phyloP scores from a whole-genome alignment of 306 rosid species.

The Pachyrhizus erosus region DNA sequence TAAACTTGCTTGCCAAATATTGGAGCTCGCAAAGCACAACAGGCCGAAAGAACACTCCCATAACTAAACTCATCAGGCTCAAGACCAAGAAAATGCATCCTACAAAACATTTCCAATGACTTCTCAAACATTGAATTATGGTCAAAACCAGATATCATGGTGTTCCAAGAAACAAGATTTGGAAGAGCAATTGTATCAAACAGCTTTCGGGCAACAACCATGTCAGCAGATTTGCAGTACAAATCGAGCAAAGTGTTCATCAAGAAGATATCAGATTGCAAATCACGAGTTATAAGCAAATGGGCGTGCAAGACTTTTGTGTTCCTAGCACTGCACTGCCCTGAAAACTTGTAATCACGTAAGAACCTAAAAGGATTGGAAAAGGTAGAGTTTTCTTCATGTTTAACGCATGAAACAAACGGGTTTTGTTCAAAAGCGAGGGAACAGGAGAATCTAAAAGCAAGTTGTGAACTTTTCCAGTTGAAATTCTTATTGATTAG shows the following conservation, averaged over 20 bases:
- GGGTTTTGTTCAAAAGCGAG: conserved; percentile 40
- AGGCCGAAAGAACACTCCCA: conserved; percentile 75
- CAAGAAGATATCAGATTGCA: conserved; percentile 53
- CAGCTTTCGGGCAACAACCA: conserved; percentile 41
- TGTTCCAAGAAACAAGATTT: conserved; percentile 75
- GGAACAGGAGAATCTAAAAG: conserved; percentile 54
- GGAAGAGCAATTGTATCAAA: conserved; percentile 44
- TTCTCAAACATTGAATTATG: conserved; percentile 45
- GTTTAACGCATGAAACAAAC: conserved; percentile 11
- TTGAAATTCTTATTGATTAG: not conserved
- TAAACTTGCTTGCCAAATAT: conserved; percentile 51
- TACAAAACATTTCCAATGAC: conserved; percentile 60
- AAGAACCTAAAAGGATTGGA: conserved; percentile 51
- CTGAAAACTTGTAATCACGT: conserved; percentile 47
- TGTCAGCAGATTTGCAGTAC: conserved; percentile 38
- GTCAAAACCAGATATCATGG: conserved; percentile 69
- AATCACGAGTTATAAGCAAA: conserved; percentile 44
- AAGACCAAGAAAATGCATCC: conserved; percentile 57
- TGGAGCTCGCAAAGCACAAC: conserved; percentile 55
- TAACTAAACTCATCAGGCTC: conserved; percentile 59
- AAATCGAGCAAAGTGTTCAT: conserved; percentile 45
- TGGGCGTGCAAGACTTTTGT: conserved; percentile 60
- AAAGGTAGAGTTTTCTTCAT: conserved; percentile 3
- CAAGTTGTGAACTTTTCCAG: conserved; percentile 39
- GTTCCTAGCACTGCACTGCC: conserved; percentile 25